Base-by-base conservation (phyloP, 2,329 filamentous ascomycete genomes). In the Botrytis medusae region DNA sequence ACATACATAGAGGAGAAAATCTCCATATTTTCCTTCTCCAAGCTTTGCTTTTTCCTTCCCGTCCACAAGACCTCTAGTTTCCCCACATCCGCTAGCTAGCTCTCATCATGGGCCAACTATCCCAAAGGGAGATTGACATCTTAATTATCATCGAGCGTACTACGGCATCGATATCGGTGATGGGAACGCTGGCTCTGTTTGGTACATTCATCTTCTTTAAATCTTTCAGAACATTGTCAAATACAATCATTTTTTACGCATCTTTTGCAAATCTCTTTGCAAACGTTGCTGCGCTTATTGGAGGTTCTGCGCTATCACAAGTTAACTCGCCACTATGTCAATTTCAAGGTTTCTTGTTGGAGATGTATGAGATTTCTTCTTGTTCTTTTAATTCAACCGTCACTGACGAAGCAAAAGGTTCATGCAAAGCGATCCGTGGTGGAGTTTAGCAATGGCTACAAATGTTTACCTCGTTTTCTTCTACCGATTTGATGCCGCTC, bases 181-280 rank as follows among this genome's bases (percentile, higher is more conserved):
- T 91, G 1, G 92, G 91, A 72, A 92, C 91, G 42, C 78, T 92
- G 42, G 88, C 94, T 79, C 91, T 94, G 78, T 89, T 95, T 69
- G 78, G 84, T 69, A 94, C 92, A 1, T 96, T 95, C 79, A 83
- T 88, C 44, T 81, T 82, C n/a, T 93, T 91, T 46, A 87, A 86
- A 40, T 86, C 87, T 7, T 95, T 95, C 80, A 91, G 92, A 78
- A 95, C 94, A 78, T 91, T 93, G 25, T 94, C 95, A 82, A 96
- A 96, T 79, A 87, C 77, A 2, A 83, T 91, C 1, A 86, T 90
- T 25, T 90, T 90, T 79, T 90, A 86, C 78, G 88, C 89, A 2
- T 86, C 87, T 1, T 88, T 87, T 80, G 88, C 87, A 9, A 91
- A 91, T 76, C 81, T 90, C n/a, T 80, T 88, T 73, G 84, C 85